Evolutionary conservation across 2,329 filamentous ascomycete species (phyloP), one percentile per base, ranked within the genome.

Genomic region (Fusarium caatingaense): DNA sequence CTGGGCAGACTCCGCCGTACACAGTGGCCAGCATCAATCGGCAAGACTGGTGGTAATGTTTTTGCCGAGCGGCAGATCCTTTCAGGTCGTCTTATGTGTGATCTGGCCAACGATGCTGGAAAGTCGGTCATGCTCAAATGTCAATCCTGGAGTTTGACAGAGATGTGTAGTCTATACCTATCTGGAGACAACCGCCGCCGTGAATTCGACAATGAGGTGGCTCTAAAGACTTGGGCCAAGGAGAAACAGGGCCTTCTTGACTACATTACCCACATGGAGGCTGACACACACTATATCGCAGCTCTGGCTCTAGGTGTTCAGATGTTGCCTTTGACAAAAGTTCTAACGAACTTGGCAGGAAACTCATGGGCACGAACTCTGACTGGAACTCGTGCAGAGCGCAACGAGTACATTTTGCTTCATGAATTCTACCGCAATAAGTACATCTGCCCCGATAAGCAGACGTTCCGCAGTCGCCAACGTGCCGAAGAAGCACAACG

Each of bases 331-430:
- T 83, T 99, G 56, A 97, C 95, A 23, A 98, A 98, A 80, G 93
- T 98, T 50, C 84, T 99, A 69, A 99, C 96, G 16, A 98, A 98
- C 76, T 85, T 99, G 78, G 96, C 96, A 66, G 96, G 96, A 73
- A 99, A 99, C 80, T 98, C 96, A 2, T 99, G 96, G 96, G 95
- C 95, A 57, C 90, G 96, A 78, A 99, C 96, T 4, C 84, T 99
- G 42, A 98, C 93, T 40, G 96, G 96, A 80, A 99, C 96, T 21
- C 91, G 96, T 77, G 96, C 96, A 11, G 96, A 99, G 83, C 92
- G 96, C 37, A 99, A 99, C 81, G 96, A 99, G 82, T 99, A 97
- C 86, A 99, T 99, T 93, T 77, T 99, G 77, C 88, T 99, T 8
- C 96, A 99, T 74, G 95, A 98, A 76, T 99, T 99, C 77, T 88